Evolutionary conservation across 345 rosid species (phyloP), one percentile per base, ranked within the genome.

Genomic region (Ceriops tagal): DNA sequence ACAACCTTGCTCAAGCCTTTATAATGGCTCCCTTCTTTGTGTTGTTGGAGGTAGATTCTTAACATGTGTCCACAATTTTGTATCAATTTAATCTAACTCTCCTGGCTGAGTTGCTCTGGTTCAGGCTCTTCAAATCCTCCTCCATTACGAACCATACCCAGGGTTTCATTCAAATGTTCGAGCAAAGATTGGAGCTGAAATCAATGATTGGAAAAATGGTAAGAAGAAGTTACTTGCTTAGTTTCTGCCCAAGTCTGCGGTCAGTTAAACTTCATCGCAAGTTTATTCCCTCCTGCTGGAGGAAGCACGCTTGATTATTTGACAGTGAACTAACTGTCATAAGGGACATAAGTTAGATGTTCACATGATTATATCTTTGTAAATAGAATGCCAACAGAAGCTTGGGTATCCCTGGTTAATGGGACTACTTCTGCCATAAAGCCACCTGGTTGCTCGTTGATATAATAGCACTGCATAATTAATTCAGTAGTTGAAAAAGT

Each of bases 1-100:
- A 88, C 78, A 83, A 82, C 73, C 85, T 87, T 37, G 37, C 37
- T 58, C 89, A 87, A 76, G 92, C 92, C 51, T 78, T 87, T 35
- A 4, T 85, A 71, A 85, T 83, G 89, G 89, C 92, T 77, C 92
- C 89, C 64, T 83, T 83, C 77, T 85, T 85, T 75, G 87, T 87
- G 66, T 72, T 85, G 34, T 69, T 87, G 58, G 92, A 87, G 92
- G 92, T 85, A 73, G 72, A 61, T 62, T 68, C 58, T 47, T 22
- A 27, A 24, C 24, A 24, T 56, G 15, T 8, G 28, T 27, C 9
- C 18, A 3, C 59, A 21, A 22, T 56, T 39, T 51, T 49, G 34
- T 22, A 3, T 32, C 21, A 21, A 35, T 55, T 9, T 31, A 15
- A 27, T 43, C 57, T 62, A 53, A 68, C 8, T 39, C 19, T 47